Evolutionary conservation across 148 eudicot genomes (phyloP), one percentile per base, ranked within the genome.

Genomic region (Nyssa sinensis): DNA sequence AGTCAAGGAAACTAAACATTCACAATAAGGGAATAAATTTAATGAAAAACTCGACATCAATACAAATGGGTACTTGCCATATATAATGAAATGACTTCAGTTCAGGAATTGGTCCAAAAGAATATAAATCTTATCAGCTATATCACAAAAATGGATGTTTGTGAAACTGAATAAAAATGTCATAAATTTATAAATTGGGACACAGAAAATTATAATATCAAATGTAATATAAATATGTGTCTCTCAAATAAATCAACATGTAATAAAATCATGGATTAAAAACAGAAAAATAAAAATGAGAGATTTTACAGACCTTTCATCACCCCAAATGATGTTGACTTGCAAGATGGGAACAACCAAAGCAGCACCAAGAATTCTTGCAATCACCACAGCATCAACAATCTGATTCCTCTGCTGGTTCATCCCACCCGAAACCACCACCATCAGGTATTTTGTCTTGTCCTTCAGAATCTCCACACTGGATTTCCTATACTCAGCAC

Each of bases 341-440:
- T 95, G 97, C 79, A 95, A 86, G 66, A 88, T 84, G 8, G 98
- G 98, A 29, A 93, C 96, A 78, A 95, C 96, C 66, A 95, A 84
- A 75, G 97, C 86, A 77, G 98, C 98, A 11, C 93, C 97, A 58
- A 95, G 93, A 62, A 95, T 86, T 34, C 98, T 78, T 2, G 98
- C 98, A 81, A 95, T 92, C 0, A 95, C 93, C 44, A 95, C 98
- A 60, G 98, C 98, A 82, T 95, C 98, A 53, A 95, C 96, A 82
- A 95, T 95, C 83, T 95, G 98, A 86, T 95, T 95, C 78, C 97
- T 82, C 87, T 95, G 98, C 39, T 95, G 98, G 75, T 95, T 95
- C 92, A 95, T 77, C 1, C 98, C 98, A 25, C 98, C 98, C 39
- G 91, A 78, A 5, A 92, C 98, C 64, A 95, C 97, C 69, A 92